Evolutionary conservation across 1,139 yeast genomes (phyloP).

Genomic region (Magnusiomyces tetraspermus): DNA sequence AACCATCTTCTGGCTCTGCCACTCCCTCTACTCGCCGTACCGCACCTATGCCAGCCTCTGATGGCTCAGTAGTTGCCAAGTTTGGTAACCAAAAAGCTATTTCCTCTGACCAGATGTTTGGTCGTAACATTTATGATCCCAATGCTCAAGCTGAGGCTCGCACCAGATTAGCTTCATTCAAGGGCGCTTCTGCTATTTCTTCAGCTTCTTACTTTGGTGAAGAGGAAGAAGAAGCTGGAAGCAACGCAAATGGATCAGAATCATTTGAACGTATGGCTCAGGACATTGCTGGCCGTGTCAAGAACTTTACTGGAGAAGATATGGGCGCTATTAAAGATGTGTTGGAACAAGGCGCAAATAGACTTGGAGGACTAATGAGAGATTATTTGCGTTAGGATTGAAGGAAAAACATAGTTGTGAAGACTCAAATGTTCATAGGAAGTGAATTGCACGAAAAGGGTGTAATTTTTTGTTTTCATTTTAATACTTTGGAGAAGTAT

Average conservation of each 20-base stretch:
- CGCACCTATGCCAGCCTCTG: conserved; percentile 33
- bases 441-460: no score
- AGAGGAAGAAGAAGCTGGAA: conserved; percentile 44
- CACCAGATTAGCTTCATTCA: conserved; percentile 64
- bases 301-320: conserved; percentile 78
- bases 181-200: conserved; percentile 83
- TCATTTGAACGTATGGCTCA: conserved; percentile 49
- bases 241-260: conserved; percentile 28
- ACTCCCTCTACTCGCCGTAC: conserved; percentile 14
- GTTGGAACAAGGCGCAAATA: conserved; percentile 89
- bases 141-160: conserved; percentile 70
- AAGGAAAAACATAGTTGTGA: no score
- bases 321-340: conserved; percentile 82
- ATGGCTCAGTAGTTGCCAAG: conserved; percentile 40
- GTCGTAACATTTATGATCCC: conserved; percentile 78
- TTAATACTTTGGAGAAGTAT: no score
- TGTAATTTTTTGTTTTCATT: no score
- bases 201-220: conserved; percentile 91
- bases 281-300: conserved; percentile 58
- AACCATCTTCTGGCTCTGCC: conserved; percentile 1
- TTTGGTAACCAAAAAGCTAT: conserved; percentile 88
- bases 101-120: conserved; percentile 90
- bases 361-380: conserved; percentile 72
- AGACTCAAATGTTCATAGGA: no score
- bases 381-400: conserved; percentile 73